phyloP scores from a whole-genome alignment of 495 filamentous ascomycete genomes.

The Glonium stellatum region DNA sequence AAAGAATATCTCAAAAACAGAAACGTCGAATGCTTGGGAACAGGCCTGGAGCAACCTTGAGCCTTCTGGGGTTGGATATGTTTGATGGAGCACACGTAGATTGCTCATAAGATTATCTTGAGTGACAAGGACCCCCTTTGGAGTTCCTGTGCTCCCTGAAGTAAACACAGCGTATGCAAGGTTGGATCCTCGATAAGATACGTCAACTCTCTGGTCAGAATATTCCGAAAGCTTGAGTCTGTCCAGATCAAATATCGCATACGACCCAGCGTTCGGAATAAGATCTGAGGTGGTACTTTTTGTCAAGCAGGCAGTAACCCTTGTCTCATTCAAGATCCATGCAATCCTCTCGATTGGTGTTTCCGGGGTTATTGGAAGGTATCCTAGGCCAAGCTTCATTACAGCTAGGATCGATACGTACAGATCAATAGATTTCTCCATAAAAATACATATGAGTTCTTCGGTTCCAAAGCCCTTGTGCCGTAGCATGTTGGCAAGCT shows the following conservation, averaged over 20 bases:
- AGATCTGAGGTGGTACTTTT: constrained; percentile 6
- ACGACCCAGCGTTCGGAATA: constrained; percentile 5
- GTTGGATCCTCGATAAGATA: constrained; percentile 20
- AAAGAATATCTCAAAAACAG: constrained; percentile 76
- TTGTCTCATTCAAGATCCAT: constrained; percentile 49
- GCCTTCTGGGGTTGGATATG: constrained; percentile 48
- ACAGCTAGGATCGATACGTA: constrained; percentile 67
- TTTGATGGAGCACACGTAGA: constrained; percentile 48
- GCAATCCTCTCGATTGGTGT: constrained; percentile 50
- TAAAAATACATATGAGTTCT: constrained; percentile 56
- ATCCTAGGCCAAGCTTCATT: constrained; percentile 64
- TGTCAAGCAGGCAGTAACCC: constrained; percentile 43
- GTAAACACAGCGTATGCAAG: constrained; percentile 55
- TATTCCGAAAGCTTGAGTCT: constrained; percentile 11
- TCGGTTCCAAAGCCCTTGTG: constrained; percentile 41
- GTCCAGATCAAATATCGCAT: constrained; percentile 27
- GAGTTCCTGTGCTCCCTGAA: constrained; percentile 57
- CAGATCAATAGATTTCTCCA: constrained; percentile 61
- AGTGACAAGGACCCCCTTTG: constrained; percentile 65
- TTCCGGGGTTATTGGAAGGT: constrained; percentile 62
- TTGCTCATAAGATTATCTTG: constrained; percentile 63
- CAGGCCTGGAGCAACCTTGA: constrained; percentile 63
- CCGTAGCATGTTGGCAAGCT: constrained; percentile 53
- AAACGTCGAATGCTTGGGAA: constrained; percentile 68
- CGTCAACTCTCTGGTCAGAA: constrained; percentile 13